Conservation (phyloP, 441 rosid species). For the Pelargonium myrrhifolium region DNA sequence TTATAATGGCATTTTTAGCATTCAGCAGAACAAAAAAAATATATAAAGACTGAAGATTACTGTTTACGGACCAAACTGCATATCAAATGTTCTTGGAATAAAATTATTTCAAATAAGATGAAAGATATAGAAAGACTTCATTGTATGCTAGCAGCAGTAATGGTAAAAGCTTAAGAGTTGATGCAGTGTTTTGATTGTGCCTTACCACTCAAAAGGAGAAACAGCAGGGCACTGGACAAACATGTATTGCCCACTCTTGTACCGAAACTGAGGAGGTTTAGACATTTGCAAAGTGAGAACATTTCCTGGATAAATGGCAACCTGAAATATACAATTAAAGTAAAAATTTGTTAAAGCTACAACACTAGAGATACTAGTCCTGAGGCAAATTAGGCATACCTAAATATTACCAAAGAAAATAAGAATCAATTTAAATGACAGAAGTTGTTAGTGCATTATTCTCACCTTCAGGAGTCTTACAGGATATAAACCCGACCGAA, state of each 20-base stretch:
- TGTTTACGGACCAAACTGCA: neutral
- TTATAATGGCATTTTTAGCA: neutral
- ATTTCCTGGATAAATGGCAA: conserved; percentile 82
- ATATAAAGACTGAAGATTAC: neutral
- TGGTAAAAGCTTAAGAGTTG: too few species aligned
- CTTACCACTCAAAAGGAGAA: conserved; percentile 84
- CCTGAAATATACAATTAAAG: conserved; percentile 29
- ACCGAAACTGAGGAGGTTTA: conserved; percentile 79
- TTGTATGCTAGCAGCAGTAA: too few species aligned
- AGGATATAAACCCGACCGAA: conserved; percentile 70
- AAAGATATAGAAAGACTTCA: too few species aligned
- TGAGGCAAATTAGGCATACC: neutral
- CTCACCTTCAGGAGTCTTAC: conserved; percentile 71
- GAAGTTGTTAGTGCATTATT: neutral
- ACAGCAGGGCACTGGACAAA: conserved; percentile 82
- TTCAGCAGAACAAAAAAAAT: too few species aligned
- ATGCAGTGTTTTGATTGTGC: neutral
- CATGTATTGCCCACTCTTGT: conserved; percentile 96
- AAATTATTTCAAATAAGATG: too few species aligned
- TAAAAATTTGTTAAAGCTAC: neutral
- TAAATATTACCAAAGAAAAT: neutral
- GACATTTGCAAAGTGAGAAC: conserved; percentile 84
- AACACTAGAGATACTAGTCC: neutral
- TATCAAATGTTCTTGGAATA: neutral
- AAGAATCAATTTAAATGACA: neutral